A percentile compares a stretch with the other conserved stretches of the same genome.
Evolutionary conservation across 192 early-diverging fungal species (phyloP).

Genomic region (Chytriomyces confervae): DNA sequence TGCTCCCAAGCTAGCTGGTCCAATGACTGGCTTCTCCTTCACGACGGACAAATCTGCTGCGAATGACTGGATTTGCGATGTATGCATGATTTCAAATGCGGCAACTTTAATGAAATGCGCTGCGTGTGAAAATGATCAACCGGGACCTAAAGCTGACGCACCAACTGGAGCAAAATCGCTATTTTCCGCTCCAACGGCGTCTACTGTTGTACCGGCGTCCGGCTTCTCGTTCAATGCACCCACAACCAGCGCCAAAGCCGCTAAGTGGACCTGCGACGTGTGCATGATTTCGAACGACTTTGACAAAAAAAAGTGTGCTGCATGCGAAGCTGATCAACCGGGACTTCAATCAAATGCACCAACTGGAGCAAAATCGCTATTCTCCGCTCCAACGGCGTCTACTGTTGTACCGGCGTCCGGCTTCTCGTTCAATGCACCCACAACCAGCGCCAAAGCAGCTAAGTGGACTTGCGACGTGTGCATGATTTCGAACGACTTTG

Average conservation of each 20-base stretch:
- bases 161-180: neutral
- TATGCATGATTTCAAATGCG: neutral
- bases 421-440: neutral
- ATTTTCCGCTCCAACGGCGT: neutral
- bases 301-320: neutral
- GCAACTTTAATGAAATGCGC: neutral
- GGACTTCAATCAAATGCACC: neutral
- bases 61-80: neutral
- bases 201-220: neutral
- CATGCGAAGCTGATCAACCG: neutral
- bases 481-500: neutral
- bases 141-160: neutral
- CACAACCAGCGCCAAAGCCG: neutral
- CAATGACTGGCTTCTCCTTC: constrained; percentile 7
- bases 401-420: neutral
- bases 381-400: neutral
- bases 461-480: neutral
- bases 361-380: neutral
- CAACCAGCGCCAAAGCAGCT: neutral
- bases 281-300: neutral
- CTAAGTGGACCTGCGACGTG: neutral
- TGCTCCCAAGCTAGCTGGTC: neutral
- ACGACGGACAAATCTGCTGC: constrained; percentile 11
- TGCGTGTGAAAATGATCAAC: neutral
- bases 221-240: constrained; percentile 4